Conservation (phyloP, 1,284 basidiomycete species). For the Austropuccinia psidii region DNA sequence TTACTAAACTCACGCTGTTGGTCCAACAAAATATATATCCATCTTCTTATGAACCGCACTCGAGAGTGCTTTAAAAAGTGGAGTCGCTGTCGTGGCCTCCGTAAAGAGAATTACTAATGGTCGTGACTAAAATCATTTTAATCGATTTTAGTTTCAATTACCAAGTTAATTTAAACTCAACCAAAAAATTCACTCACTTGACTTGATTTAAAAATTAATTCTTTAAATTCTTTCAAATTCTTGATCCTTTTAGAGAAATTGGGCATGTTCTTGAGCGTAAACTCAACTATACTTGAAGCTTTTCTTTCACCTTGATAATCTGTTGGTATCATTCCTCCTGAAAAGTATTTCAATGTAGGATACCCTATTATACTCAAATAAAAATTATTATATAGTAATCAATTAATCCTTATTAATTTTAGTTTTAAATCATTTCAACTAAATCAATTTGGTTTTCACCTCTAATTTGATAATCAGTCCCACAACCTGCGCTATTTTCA, state of each 20-base stretch:
- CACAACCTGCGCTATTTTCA: constrained; percentile 28
- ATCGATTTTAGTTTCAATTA: background rate
- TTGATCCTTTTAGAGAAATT: constrained; percentile 33
- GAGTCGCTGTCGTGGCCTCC: constrained; percentile 11
- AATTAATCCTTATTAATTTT: background rate
- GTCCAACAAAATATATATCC: constrained; percentile 26
- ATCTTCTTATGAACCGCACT: constrained; percentile 33
- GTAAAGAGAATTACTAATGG: constrained; percentile 33
- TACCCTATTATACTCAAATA: constrained; percentile 3
- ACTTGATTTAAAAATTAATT: constrained; percentile 19
- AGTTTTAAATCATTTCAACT: background rate
- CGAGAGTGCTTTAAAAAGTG: constrained; percentile 31
- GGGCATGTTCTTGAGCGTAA: constrained; percentile 25
- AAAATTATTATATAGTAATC: background rate
- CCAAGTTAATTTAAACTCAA: background rate
- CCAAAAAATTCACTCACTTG: background rate
- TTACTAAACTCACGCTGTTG: constrained; percentile 32
- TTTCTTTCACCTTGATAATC: constrained; percentile 29
- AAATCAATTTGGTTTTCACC: background rate
- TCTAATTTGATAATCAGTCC: constrained; percentile 27
- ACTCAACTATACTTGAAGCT: constrained; percentile 31
- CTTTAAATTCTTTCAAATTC: constrained; percentile 1
- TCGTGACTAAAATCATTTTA: background rate
- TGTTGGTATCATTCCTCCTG: constrained; percentile 8
- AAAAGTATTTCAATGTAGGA: constrained; percentile 28